Evolutionary conservation across 495 filamentous ascomycete species (phyloP).

Genomic region (Lophium mytilinum): DNA sequence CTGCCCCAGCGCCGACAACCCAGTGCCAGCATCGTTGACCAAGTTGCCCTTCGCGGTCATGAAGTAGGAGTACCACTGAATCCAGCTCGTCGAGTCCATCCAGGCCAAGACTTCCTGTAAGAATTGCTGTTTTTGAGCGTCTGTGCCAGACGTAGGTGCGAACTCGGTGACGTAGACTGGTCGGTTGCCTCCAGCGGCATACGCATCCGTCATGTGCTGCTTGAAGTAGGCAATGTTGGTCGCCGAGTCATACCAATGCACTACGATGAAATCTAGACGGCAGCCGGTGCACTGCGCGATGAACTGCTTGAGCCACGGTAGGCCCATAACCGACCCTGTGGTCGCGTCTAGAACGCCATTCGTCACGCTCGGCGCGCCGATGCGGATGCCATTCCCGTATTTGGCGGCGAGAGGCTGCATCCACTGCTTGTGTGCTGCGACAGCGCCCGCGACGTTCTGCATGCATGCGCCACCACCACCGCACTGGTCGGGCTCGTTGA

Average conservation of each 20-base stretch:
- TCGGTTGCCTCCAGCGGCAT: not conserved
- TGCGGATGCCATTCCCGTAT: conserved; percentile 24
- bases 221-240: conserved; percentile 28
- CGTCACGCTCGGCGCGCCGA: conserved; percentile 69
- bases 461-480: conserved; percentile 52
- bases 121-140: conserved; percentile 4
- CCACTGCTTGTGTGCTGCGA: conserved; percentile 48
- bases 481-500: conserved; percentile 76
- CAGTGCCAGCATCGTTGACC: conserved; percentile 9
- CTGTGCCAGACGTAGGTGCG: not conserved
- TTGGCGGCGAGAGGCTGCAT: conserved; percentile 53
- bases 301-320: conserved; percentile 27
- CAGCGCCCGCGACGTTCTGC: conserved; percentile 45
- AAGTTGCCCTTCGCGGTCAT: not conserved
- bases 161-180: conserved; percentile 22
- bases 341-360: conserved; percentile 40
- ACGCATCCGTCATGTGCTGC: conserved; percentile 15
- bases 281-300: conserved; percentile 23
- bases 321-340: conserved; percentile 19
- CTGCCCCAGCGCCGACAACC: conserved; percentile 2
- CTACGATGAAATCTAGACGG: conserved; percentile 27
- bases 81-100: conserved; percentile 7
- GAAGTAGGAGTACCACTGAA: conserved; percentile 10
- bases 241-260: conserved; percentile 31
- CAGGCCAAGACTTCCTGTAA: conserved; percentile 10